Evolutionary conservation across 805 yeast species (phyloP), one percentile per base, ranked within the genome.

Genomic region (Starmerella tilneyi): DNA sequence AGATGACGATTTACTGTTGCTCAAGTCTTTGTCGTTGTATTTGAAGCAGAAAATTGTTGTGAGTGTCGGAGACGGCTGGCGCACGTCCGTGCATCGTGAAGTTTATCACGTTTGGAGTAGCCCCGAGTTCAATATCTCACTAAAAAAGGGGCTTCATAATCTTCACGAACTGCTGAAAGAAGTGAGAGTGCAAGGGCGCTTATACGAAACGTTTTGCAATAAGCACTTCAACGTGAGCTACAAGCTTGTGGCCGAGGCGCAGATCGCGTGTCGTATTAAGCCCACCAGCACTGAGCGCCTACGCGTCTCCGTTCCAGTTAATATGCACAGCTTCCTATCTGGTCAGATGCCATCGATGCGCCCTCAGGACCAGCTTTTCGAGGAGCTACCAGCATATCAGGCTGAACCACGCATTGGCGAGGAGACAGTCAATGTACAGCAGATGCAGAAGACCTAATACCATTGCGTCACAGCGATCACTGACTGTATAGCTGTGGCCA

Each of bases 41-140:
- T 19, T 52, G 31, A 52, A 52, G 30, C 49, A 42, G 22, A 52
- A 52, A 38, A 39, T 31, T 24, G 19, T 44, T 7, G 55, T 52
- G 7, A 41, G 44, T 23, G 56, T 52, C 2, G 35, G 43, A 12
- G 40, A 46, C 15, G 53, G 53, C 22, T 41, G 51, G 49, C 32
- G 48, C 26, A 24, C 53, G 1, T 32, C 40, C 5, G 26, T 19
- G 1, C 38, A 41, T 19, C 41, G 54, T 2, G 53, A 42, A 3
- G n/a, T 15, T 12, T 43, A 17, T 21, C 27, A 20, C 9, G 3
- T 52, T 21, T 16, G 41, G 15, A 15, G 15, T 3, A 11, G 46
- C 16, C 16, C 26, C 5, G 30, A 31, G n/a, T 4, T 38, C 3
- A 36, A 47, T 20, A 2, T 16, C 15, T 32, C 48, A 2, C 16